Conservation (phyloP, 2,329 filamentous ascomycete genomes). For the Pseudopyricularia cyperi region DNA sequence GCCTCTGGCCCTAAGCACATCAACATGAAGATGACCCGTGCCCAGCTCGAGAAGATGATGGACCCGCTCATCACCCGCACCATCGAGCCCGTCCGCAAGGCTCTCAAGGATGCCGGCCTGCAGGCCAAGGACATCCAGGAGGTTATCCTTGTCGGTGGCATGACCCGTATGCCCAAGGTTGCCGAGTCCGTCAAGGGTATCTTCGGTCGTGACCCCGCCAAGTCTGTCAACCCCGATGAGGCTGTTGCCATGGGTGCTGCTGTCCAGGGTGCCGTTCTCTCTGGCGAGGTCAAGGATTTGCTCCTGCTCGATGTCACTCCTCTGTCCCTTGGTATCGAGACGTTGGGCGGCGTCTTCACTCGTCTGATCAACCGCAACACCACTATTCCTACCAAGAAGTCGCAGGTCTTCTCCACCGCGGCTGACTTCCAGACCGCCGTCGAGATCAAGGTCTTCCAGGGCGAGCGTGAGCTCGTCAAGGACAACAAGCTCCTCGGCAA, state of each 20-base stretch:
- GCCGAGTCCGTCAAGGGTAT: slow-evolving; percentile 90
- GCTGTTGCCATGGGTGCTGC: slow-evolving; percentile 95
- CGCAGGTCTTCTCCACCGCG: slow-evolving; percentile 92
- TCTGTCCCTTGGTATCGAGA: slow-evolving; percentile 96
- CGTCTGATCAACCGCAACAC: slow-evolving; percentile 98
- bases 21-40: slow-evolving; percentile 83
- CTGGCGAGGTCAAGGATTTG: slow-evolving; percentile 92
- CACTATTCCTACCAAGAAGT: slow-evolving; percentile 98
- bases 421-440: slow-evolving; percentile 98
- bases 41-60: slow-evolving; percentile 87
- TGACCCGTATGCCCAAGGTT: slow-evolving; percentile 99
- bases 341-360: slow-evolving; percentile 93
- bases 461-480: slow-evolving; percentile 95
- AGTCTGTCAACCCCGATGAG: slow-evolving; percentile 98
- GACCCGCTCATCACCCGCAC: slow-evolving; percentile 79
- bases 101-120: slow-evolving; percentile 87
- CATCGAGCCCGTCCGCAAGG: slow-evolving; percentile 88
- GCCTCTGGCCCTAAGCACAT: slow-evolving; percentile 96
- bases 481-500: slow-evolving; percentile 99
- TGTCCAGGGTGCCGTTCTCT: slow-evolving; percentile 91
- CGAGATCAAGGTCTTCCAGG: slow-evolving; percentile 99
- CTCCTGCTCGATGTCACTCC: slow-evolving; percentile 92
- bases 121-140: slow-evolving; percentile 92
- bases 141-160: slow-evolving; percentile 94
- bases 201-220: slow-evolving; percentile 91